These are phyloP conservation scores for Microcyclospora pomicola DNA, from an alignment of 2,329 filamentous ascomycete species.

Conservation along the genomic window DNA sequence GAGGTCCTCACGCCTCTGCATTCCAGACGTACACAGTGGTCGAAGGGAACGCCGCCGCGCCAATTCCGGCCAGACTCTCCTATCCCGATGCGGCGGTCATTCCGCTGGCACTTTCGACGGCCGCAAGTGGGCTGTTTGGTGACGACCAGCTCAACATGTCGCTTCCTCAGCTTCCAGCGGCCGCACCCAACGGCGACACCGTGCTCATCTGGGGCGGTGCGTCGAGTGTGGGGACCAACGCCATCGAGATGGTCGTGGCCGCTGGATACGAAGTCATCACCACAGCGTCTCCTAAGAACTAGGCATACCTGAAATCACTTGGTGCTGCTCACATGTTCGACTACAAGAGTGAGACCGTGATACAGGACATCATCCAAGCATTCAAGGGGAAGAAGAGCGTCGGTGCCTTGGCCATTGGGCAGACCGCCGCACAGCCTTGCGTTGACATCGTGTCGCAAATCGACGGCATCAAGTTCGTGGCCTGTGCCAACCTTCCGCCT, in stretches of 20 bases:
- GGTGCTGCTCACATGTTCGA: conserved; percentile 37
- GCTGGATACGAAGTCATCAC: conserved; percentile 28
- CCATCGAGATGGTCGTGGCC: conserved; percentile 34
- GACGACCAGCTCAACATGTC: conserved; percentile 2
- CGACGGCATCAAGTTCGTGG: not conserved
- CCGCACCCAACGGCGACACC: conserved; percentile 10
- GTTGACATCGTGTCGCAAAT: not conserved
- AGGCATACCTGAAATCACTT: conserved; percentile 26
- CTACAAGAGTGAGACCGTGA: conserved; percentile 28
- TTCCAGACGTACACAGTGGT: conserved; percentile 9
- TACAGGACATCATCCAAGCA: conserved; percentile 8
- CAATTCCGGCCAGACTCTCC: conserved; percentile 9
- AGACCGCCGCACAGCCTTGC: not conserved
- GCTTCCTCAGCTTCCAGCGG: not conserved
- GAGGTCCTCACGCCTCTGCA: not conserved
- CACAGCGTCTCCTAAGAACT: conserved; percentile 20
- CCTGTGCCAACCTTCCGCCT: not conserved
- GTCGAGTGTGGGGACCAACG: conserved; percentile 37
- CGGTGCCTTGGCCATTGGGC: conserved; percentile 7
- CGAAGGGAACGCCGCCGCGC: conserved; percentile 1
- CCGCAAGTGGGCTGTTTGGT: conserved; percentile 9
- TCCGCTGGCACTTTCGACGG: conserved; percentile 10
- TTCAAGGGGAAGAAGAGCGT: conserved; percentile 7
- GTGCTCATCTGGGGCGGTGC: conserved; percentile 39
- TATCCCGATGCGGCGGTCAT: conserved; percentile 11